These are phyloP conservation scores for Mentha longifolia DNA, from an alignment of 257 asterid species.

Conservation along the genomic window DNA sequence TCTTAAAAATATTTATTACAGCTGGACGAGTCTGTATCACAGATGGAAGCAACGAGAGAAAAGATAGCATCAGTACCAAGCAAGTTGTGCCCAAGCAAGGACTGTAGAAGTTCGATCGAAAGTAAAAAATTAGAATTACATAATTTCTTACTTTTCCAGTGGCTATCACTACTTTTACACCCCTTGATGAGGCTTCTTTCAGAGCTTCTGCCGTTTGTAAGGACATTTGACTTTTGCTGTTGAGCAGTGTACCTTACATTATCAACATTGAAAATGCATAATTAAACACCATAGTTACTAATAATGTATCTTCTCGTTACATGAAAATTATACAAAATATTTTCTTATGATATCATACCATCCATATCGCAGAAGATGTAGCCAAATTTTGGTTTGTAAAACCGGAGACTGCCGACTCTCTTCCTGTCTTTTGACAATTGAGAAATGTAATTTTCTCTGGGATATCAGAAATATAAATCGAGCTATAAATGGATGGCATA, in stretches of 20 bases:
- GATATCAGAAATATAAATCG: slow-evolving; percentile 48
- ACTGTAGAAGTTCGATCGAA: slow-evolving; percentile 27
- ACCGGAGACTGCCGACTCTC: slow-evolving; percentile 93
- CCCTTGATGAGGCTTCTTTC: slow-evolving; percentile 88
- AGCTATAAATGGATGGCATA: slow-evolving; percentile 44
- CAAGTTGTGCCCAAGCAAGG: slow-evolving; percentile 31
- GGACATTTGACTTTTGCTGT: slow-evolving; percentile 90
- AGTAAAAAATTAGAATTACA: neutral
- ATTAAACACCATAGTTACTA: slow-evolving; percentile 19
- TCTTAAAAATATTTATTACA: slow-evolving; percentile 63
- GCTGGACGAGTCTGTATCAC: slow-evolving; percentile 87
- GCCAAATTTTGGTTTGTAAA: slow-evolving; percentile 87
- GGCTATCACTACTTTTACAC: slow-evolving; percentile 91
- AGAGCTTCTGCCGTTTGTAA: slow-evolving; percentile 77
- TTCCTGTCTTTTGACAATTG: slow-evolving; percentile 97
- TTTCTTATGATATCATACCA: slow-evolving; percentile 57
- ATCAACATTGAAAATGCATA: slow-evolving; percentile 30
- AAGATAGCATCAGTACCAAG: slow-evolving; percentile 30
- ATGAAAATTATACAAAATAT: neutral
- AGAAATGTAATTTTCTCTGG: slow-evolving; percentile 58
- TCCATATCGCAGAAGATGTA: slow-evolving; percentile 98
- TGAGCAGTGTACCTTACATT: slow-evolving; percentile 82
- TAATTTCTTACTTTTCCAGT: slow-evolving; percentile 87
- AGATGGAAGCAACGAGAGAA: slow-evolving; percentile 31
- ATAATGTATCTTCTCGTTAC: neutral